Percentiles rank a stretch among this genome's conserved stretches.
These are phyloP conservation scores for Diutina ranongensis DNA, from an alignment of 1,139 yeast species.

Conservation along the genomic window DNA sequence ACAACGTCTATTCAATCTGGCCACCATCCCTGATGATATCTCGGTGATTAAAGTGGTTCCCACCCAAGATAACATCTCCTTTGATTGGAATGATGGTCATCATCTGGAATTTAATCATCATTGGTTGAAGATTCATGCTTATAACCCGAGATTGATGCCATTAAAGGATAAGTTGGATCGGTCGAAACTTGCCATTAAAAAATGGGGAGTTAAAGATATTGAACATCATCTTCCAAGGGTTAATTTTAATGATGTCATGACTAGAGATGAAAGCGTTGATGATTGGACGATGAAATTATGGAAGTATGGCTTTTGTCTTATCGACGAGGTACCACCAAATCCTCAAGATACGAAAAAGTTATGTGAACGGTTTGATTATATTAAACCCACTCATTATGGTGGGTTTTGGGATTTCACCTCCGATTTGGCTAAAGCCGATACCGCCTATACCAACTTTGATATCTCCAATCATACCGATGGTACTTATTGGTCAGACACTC, in stretches of 20 bases:
- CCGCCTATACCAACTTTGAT: conserved; percentile 65
- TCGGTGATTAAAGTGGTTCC: conserved; percentile 15
- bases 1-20: conserved; percentile 54
- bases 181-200: conserved; percentile 17
- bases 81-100: conserved; percentile 20
- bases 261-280: conserved; percentile 30
- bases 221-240: conserved; percentile 37
- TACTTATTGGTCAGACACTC: conserved; percentile 70
- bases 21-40: conserved; percentile 37
- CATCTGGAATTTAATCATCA: conserved; percentile 30
- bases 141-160: conserved; percentile 38
- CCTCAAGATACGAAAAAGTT: conserved; percentile 53
- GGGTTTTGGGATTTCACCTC: conserved; percentile 79
- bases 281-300: conserved; percentile 53
- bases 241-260: conserved; percentile 37
- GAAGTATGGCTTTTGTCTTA: conserved; percentile 52
- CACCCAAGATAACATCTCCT: not conserved
- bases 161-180: conserved; percentile 18
- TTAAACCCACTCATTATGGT: conserved; percentile 68
- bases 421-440: conserved; percentile 58
- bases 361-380: conserved; percentile 49
- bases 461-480: conserved; percentile 68
- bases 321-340: conserved; percentile 50
- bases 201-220: conserved; percentile 43
- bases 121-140: conserved; percentile 54